Percentiles rank a stretch among this genome's conserved stretches.
Evolutionary conservation across 192 early-diverging fungal genomes (phyloP).

Genomic region (Spizellomyces punctatus): DNA sequence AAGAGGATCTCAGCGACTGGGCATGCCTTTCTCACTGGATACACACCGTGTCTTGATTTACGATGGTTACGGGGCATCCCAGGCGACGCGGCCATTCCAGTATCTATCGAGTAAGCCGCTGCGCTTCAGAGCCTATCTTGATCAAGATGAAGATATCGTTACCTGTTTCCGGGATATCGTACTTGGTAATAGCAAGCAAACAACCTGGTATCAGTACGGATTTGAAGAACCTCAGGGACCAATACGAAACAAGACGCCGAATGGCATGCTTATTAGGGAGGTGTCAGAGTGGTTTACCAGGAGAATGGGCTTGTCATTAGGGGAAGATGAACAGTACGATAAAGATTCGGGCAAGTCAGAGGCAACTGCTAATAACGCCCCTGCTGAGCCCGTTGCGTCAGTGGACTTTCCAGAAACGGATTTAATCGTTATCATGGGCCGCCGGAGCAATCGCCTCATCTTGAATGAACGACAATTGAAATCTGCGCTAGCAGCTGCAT

Average conservation of each 20-base stretch:
- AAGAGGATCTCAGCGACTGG: constrained; percentile 3
- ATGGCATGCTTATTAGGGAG: constrained; percentile 52
- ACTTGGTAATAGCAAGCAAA: constrained; percentile 45
- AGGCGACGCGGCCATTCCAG: constrained; percentile 47
- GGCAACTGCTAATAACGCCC: background rate
- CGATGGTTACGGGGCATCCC: constrained; percentile 40
- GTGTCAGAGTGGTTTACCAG: constrained; percentile 45
- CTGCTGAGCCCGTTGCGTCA: background rate
- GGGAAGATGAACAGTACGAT: constrained; percentile 38
- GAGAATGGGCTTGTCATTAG: constrained; percentile 40
- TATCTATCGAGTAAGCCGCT: constrained; percentile 45
- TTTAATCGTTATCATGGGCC: constrained; percentile 50
- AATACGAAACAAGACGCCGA: constrained; percentile 39
- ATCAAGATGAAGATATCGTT: constrained; percentile 43
- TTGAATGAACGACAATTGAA: constrained; percentile 45
- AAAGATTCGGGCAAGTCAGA: background rate
- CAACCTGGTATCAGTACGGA: constrained; percentile 61
- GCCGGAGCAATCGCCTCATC: constrained; percentile 49
- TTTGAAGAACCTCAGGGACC: constrained; percentile 52
- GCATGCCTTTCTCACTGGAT: constrained; percentile 41
- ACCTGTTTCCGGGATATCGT: constrained; percentile 57
- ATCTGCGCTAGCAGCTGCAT: constrained; percentile 25
- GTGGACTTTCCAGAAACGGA: constrained; percentile 33
- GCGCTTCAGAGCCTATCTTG: constrained; percentile 34
- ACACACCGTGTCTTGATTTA: constrained; percentile 42